Evolutionary conservation across 2,329 filamentous ascomycete genomes (phyloP).

Genomic region (Achaetomium macrosporum): DNA sequence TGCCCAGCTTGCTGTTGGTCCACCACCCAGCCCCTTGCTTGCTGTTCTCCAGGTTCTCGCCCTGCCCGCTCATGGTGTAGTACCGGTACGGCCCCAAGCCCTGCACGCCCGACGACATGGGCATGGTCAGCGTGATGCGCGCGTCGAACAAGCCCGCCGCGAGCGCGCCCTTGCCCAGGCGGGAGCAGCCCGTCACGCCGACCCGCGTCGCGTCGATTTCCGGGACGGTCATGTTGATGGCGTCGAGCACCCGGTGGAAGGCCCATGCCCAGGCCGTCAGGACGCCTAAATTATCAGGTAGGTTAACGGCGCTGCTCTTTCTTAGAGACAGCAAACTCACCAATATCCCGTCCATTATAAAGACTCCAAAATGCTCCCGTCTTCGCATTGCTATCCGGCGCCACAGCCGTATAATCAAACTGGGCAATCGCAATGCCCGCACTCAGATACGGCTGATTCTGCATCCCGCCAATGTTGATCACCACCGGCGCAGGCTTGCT

Average conservation of each 20-base stretch:
- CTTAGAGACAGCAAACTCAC: slow-evolving; percentile 25
- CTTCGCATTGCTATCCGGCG: slow-evolving; percentile 44
- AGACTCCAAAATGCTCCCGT: slow-evolving; percentile 45
- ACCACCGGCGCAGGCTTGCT: slow-evolving; percentile 38
- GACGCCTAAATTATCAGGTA: slow-evolving; percentile 31
- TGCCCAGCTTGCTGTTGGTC: slow-evolving; percentile 49
- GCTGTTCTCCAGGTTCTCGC: slow-evolving; percentile 44
- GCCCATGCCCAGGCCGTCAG: slow-evolving; percentile 52
- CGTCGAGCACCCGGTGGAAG: slow-evolving; percentile 48
- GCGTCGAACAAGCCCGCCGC: slow-evolving; percentile 46
- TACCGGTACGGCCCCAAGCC: slow-evolving; percentile 50
- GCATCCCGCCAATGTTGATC: slow-evolving; percentile 46
- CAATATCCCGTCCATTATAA: slow-evolving; percentile 44
- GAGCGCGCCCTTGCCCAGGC: slow-evolving; percentile 49
- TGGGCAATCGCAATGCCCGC: slow-evolving; percentile 45
- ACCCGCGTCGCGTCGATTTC: slow-evolving; percentile 38
- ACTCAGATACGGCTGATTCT: slow-evolving; percentile 40
- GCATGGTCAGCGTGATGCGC: slow-evolving; percentile 49
- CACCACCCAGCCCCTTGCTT: slow-evolving; percentile 50
- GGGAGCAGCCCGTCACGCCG: slow-evolving; percentile 50
- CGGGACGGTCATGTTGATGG: slow-evolving; percentile 41
- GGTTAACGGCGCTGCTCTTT: neutral
- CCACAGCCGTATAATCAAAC: slow-evolving; percentile 43
- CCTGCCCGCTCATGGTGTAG: slow-evolving; percentile 40
- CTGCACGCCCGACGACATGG: slow-evolving; percentile 51